These are phyloP conservation scores for Zizania palustris DNA, from an alignment of 202 grass and related monocot genomes.

Conservation along the genomic window DNA sequence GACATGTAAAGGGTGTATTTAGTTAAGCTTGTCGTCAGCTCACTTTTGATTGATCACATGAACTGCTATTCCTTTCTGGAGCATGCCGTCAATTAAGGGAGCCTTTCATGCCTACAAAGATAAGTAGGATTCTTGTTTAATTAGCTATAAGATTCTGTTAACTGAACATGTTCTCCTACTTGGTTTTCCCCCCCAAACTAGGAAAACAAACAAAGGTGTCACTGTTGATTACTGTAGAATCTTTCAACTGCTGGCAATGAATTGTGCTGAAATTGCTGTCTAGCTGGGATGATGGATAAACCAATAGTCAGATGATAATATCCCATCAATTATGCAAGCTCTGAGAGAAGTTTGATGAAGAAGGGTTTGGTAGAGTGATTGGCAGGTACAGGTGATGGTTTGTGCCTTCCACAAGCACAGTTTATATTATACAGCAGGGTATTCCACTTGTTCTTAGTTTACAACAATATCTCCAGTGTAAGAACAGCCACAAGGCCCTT, in stretches of 20 bases:
- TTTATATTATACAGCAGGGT: background rate
- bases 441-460: background rate
- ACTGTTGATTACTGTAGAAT: background rate
- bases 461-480: background rate
- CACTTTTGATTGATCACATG: constrained; percentile 31
- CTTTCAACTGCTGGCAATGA: background rate
- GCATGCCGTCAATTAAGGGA: background rate
- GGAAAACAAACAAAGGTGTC: background rate
- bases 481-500: background rate
- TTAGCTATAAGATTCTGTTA: background rate
- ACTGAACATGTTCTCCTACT: no score
- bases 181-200: background rate
- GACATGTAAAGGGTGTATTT: background rate
- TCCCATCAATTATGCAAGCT: no score
- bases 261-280: background rate
- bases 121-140: background rate
- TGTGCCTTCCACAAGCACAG: background rate
- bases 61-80: constrained; percentile 11
- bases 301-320: background rate
- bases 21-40: constrained; percentile 19
- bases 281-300: background rate
- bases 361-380: no score
- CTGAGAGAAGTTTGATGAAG: no score
- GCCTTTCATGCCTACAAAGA: background rate
- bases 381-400: background rate